These are phyloP conservation scores for Phytophthora palmivora DNA, from an alignment of 352 stramenopile species.

Conservation along the genomic window DNA sequence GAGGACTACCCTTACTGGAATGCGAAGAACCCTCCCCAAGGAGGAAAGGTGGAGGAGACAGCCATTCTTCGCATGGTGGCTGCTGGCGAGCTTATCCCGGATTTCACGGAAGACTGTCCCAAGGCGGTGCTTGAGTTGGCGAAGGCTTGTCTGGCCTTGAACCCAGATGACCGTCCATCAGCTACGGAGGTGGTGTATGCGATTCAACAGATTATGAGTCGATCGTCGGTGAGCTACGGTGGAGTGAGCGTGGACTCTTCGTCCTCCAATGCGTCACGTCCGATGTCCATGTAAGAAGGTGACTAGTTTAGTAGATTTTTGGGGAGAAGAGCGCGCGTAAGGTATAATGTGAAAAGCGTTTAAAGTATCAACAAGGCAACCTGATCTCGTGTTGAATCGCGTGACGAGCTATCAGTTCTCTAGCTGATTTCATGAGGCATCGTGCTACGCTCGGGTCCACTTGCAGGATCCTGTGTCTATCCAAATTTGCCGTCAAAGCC, in stretches of 20 bases:
- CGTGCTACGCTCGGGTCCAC: neutral
- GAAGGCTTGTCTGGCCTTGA: slow-evolving; percentile 54
- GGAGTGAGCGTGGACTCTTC: slow-evolving; percentile 27
- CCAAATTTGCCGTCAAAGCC: slow-evolving; percentile 97
- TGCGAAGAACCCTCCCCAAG: slow-evolving; percentile 53
- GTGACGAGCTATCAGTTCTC: slow-evolving; percentile 16
- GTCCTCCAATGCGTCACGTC: slow-evolving; percentile 30
- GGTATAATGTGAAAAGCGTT: slow-evolving; percentile 35
- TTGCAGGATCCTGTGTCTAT: slow-evolving; percentile 34
- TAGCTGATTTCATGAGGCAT: slow-evolving; percentile 6
- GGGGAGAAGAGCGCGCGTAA: slow-evolving; percentile 5
- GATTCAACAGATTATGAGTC: slow-evolving; percentile 53
- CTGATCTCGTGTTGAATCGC: slow-evolving; percentile 18
- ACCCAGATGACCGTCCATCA: slow-evolving; percentile 67
- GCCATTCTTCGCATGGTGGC: slow-evolving; percentile 73
- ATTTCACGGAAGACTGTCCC: slow-evolving; percentile 61
- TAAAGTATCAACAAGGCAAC: slow-evolving; percentile 20
- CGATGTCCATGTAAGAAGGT: slow-evolving; percentile 25
- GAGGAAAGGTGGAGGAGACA: slow-evolving; percentile 57
- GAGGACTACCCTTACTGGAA: slow-evolving; percentile 75
- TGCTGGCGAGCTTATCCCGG: slow-evolving; percentile 53
- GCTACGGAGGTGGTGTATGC: slow-evolving; percentile 64
- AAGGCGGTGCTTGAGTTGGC: slow-evolving; percentile 55
- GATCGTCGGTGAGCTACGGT: slow-evolving; percentile 29
- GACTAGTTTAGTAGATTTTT: slow-evolving; percentile 27